Base-by-base conservation (phyloP, 495 filamentous ascomycete species). In the Aspergillus conjunctus region DNA sequence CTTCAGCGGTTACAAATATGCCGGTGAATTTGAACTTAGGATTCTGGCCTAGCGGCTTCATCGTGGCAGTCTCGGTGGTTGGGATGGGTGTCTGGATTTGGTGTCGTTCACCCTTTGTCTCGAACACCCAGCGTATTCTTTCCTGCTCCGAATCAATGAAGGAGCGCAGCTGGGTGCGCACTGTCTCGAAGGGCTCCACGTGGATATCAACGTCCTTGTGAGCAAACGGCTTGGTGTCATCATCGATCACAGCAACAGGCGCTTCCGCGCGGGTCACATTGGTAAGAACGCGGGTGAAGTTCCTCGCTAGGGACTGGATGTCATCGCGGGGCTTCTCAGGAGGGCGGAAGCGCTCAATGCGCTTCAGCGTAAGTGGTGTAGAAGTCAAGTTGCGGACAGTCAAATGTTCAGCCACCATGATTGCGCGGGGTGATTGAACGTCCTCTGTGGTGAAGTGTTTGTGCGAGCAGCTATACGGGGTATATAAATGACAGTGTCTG, bases 311-410 rank as follows among this genome's bases (percentile, higher is more conserved):
- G n/a, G 64, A 62, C n/a, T 69, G 67, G 57, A 81, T 67, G 63
- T 83, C 80, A 56, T 74, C 70, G 43, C 84, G 68, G 44, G 71
- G 71, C 48, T 76, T 77, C 44, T 81, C 73, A 53, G 79, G 73
- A 0, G 77, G 74, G 62, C 77, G 83, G 67, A 92, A 92, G 58
- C 85, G 88, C 71, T 96, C 88, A 56, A 96, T 79, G 57, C 83
- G 74, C 73, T 85, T 91, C 64, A 98, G 77, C 46, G 86, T 83
- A 31, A 97, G 76, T 1, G 86, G 79, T 7, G 81, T 90, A 61
- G 85, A 77, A 39, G 92, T 93, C 58, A 97, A 81, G 70, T 98
- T 98, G 64, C 93, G 93, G 71, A 98, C 86, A 6, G 85, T 92
- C 46, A 98, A 73, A 50, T 69, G 56, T 46, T 79, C 72, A 46